Evolutionary conservation across 176 grass and related monocot genomes (phyloP).

Genomic region (Hordeum marinum): DNA sequence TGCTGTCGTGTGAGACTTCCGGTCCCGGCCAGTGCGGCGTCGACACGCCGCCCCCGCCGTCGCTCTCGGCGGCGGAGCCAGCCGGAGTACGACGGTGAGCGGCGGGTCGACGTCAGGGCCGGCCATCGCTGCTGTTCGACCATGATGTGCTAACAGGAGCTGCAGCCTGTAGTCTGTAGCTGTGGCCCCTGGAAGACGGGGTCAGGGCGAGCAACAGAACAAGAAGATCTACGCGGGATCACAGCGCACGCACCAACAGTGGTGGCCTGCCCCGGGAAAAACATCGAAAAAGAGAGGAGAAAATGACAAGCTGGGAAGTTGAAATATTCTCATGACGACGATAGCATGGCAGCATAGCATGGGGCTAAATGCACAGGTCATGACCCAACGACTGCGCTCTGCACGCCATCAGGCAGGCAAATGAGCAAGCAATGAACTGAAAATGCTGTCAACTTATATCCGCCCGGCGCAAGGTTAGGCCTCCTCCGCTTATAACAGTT

Average conservation of each 20-base stretch:
- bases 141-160: background rate
- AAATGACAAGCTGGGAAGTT: background rate
- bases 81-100: background rate
- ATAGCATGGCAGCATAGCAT: background rate
- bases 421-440: conserved; percentile 25
- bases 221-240: conserved; percentile 24
- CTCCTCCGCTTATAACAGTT: conserved; percentile 20
- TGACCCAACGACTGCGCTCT: conserved; percentile 35
- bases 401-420: background rate
- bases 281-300: background rate
- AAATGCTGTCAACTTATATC: conserved; percentile 19
- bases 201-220: conserved; percentile 11
- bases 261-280: background rate
- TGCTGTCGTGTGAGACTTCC: background rate
- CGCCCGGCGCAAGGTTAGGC: conserved; percentile 38
- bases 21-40: background rate
- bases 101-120: background rate
- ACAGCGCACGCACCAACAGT: background rate
- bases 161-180: background rate
- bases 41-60: background rate
- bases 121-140: background rate
- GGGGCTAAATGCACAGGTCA: conserved; percentile 5
- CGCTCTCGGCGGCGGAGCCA: background rate
- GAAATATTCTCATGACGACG: conserved; percentile 17
- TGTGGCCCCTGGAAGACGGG: background rate